Conservation (phyloP, 2,329 filamentous ascomycete species). For the Fusarium cicatricum region DNA sequence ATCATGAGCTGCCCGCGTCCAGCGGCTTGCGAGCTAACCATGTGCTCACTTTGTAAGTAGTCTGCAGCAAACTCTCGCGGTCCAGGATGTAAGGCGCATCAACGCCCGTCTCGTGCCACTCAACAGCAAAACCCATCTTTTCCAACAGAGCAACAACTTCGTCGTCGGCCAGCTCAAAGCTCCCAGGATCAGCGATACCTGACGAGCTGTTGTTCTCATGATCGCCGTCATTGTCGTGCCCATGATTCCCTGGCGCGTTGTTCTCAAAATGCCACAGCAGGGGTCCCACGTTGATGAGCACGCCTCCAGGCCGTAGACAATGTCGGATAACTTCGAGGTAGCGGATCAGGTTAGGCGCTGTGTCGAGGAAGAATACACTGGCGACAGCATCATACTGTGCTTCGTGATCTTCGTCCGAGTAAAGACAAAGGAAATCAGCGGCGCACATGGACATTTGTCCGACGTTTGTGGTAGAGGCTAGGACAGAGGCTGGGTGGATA, state of each 20-base stretch:
- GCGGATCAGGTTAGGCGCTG: conserved; percentile 88
- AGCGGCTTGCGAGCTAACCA: conserved; percentile 84
- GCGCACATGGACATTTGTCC: conserved; percentile 92
- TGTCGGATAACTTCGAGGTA: conserved; percentile 86
- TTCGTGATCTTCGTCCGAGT: conserved; percentile 69
- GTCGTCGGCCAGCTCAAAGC: conserved; percentile 87
- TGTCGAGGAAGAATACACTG: conserved; percentile 96
- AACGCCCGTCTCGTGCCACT: conserved; percentile 66
- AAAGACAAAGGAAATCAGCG: conserved; percentile 91
- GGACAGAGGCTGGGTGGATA: conserved; percentile 70
- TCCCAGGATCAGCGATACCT: conserved; percentile 88
- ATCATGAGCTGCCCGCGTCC: conserved; percentile 1
- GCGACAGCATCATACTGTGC: conserved; percentile 81
- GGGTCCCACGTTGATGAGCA: conserved; percentile 91
- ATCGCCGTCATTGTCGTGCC: conserved; percentile 60
- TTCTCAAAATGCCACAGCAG: conserved; percentile 96
- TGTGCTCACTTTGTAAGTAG: conserved; percentile 78
- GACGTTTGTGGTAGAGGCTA: conserved; percentile 50
- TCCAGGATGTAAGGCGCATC: conserved; percentile 89
- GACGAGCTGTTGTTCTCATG: conserved; percentile 58
- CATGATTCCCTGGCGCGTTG: conserved; percentile 66
- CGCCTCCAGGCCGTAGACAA: conserved; percentile 78
- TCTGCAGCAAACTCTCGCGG: conserved; percentile 83
- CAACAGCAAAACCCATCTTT: conserved; percentile 78
- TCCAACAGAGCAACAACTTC: conserved; percentile 82